These are phyloP conservation scores for Hanseniaspora guilliermondii DNA, from an alignment of 805 yeast species.

Conservation along the genomic window DNA sequence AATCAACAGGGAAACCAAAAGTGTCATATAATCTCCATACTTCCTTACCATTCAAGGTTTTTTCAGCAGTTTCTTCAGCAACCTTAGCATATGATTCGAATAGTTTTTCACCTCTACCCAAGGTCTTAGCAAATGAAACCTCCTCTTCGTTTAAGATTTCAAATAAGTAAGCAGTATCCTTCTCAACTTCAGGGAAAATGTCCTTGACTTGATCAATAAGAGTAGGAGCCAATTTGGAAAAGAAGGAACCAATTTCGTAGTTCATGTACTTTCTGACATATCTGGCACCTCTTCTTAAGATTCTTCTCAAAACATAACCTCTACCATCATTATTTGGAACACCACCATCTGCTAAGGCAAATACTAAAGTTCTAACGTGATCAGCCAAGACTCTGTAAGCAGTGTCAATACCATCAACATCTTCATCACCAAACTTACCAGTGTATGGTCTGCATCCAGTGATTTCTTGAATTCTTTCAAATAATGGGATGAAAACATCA, in stretches of 20 bases:
- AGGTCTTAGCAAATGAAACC: constrained; percentile 82
- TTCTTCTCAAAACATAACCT: constrained; percentile 95
- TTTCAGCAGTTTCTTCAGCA: constrained; percentile 63
- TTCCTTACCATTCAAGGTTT: constrained; percentile 77
- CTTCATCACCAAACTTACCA: constrained; percentile 90
- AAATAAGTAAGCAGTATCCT: constrained; percentile 58
- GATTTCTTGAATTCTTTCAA: constrained; percentile 73
- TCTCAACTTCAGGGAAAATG: constrained; percentile 81
- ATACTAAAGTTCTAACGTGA: constrained; percentile 92
- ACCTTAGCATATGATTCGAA: constrained; percentile 84
- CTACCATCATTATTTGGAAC: constrained; percentile 99
- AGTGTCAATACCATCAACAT: constrained; percentile 87
- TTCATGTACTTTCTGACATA: constrained; percentile 92
- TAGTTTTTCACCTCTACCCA: constrained; percentile 94
- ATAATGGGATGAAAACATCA: constrained; percentile 86
- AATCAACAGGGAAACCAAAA: constrained; percentile 97
- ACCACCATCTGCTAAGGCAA: constrained; percentile 97
- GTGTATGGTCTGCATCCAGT: constrained; percentile 85
- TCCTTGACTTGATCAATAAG: constrained; percentile 76
- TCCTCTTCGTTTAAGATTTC: constrained; percentile 96
- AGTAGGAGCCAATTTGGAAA: constrained; percentile 84
- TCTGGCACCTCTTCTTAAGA: constrained; percentile 94
- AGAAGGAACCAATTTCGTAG: constrained; percentile 89
- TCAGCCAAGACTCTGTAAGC: constrained; percentile 98
- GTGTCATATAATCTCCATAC: constrained; percentile 98